These are phyloP conservation scores for Fusarium compactum DNA, from an alignment of 2,329 filamentous ascomycete genomes.

Conservation along the genomic window DNA sequence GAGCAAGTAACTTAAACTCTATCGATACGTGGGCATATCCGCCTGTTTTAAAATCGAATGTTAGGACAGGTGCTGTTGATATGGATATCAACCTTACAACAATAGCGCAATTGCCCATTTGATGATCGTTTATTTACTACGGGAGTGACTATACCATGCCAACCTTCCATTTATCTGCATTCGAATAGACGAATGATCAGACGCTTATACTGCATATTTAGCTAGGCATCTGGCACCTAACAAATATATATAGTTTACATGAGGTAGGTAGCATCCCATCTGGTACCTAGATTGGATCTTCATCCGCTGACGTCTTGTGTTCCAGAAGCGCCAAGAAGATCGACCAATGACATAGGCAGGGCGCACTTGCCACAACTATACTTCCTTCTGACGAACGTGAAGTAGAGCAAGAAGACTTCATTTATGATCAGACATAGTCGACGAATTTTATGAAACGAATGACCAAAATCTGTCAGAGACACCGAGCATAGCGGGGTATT, in stretches of 20 bases:
- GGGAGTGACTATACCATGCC: neutral
- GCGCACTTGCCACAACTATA: constrained; percentile 2
- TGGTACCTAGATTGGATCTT: neutral
- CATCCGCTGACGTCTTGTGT: constrained; percentile 17
- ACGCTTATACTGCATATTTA: neutral
- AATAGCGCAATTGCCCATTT: neutral
- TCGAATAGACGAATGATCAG: neutral
- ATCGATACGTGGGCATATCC: neutral
- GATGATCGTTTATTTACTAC: too few species aligned
- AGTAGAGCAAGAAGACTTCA: constrained; percentile 11
- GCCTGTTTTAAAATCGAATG: neutral
- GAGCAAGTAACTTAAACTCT: neutral
- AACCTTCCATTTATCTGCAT: neutral
- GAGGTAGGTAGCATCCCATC: neutral
- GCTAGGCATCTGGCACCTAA: neutral
- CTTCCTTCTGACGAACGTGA: constrained; percentile 18
- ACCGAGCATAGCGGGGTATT: neutral
- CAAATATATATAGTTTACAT: neutral
- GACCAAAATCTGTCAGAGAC: neutral
- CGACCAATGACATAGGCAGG: constrained; percentile 29
- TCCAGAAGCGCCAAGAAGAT: constrained; percentile 5
- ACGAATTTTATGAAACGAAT: neutral
- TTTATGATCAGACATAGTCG: neutral
- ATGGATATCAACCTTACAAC: neutral
- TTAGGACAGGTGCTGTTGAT: neutral